Evolutionary conservation across 2,329 filamentous ascomycete genomes (phyloP), one percentile per base, ranked within the genome.

Genomic region (Stagonosporopsis cucurbitacearum): DNA sequence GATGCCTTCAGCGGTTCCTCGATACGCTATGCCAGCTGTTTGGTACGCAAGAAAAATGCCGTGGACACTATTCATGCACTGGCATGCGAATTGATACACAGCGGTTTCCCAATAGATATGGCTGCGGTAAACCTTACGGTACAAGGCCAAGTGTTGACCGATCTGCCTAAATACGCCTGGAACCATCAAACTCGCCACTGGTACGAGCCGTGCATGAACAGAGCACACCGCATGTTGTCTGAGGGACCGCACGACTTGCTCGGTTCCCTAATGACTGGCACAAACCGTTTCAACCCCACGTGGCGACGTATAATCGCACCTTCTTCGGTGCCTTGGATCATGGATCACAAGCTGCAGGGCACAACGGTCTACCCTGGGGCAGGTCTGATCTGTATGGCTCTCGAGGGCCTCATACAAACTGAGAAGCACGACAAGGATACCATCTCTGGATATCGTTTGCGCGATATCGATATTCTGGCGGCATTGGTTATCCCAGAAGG

Each of bases 141-240:
- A 25, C 17, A 30, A 2, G 17, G 25, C 37, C 42, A 8, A 20
- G 47, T 54, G 4, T 54, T 53, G 11, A 61, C 54, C 0, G 56
- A 68, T 25, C 68, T 76, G 0, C 73, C 74, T 2, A 57, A 59
- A 7, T 77, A 76, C 39, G 60, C 64, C 1, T 77, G 71, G 67
- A 71, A 75, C 48, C 73, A 76, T 54, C 58, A 62, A 7, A 64
- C 54, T 12, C 50, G 58, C 13, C 70, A 69, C 54, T 76, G 72
- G 71, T 56, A 57, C 32, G 67, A 71, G 46, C 54, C 63, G 3
- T 51, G 63, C 2, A 41, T 65, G 9, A 67, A 59, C 35, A 55
- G 56, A 13, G 57, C 59, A 9, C 57, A 62, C 32, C 57, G 67
- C 12, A 57, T 68, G 40, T 17, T 39, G 6, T 44, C 63, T 62